Evolutionary conservation across 2,329 filamentous ascomycete species (phyloP), one percentile per base, ranked within the genome.

Genomic region (Xylariaceae sp.): DNA sequence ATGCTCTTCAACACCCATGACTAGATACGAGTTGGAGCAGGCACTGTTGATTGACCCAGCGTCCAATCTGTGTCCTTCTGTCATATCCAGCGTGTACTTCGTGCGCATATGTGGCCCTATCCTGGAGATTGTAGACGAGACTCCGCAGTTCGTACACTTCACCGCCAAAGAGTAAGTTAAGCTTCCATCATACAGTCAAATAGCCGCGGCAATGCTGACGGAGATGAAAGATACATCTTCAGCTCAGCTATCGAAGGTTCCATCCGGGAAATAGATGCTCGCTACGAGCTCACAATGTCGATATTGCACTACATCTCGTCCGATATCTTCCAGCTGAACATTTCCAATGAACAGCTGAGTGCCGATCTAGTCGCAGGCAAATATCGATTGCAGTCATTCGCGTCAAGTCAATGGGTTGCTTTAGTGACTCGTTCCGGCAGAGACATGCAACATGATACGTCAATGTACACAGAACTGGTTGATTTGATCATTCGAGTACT

Each of bases 131-230:
- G 48, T 56, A 3, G 54, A 61, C 45, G 58, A 55, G 2, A 41
- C 48, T 14, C 46, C 58, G 10, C 61, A 62, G 6, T 62, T 66
- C 40, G 61, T 64, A 1, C 62, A 66, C 42, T 66, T 65, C 45
- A 66, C 62, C 1, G 62, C 57, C n/a, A 56, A 62, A 38, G 55
- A 65, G 59, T 48, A 38, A 22, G 32, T 8, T 29, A 8, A 29
- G n/a, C 25, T 29, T 8, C 8, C 25, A 29, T 14, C 14, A 8
- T 14, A 14, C 25, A 29, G 25, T 14, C 14, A n/a, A n/a, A n/a
- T n/a, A n/a, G n/a, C n/a, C n/a, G n/a, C n/a, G n/a, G n/a, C n/a
- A 14, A 29, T 14, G 14, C 25, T 29, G 14, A 29, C 14, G 37
- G 17, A 21, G 20, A 6, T 38, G 10, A 10, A 34, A 42, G 41